Conservation (phyloP, 31 red algal species). For the Endocladia muricata region DNA sequence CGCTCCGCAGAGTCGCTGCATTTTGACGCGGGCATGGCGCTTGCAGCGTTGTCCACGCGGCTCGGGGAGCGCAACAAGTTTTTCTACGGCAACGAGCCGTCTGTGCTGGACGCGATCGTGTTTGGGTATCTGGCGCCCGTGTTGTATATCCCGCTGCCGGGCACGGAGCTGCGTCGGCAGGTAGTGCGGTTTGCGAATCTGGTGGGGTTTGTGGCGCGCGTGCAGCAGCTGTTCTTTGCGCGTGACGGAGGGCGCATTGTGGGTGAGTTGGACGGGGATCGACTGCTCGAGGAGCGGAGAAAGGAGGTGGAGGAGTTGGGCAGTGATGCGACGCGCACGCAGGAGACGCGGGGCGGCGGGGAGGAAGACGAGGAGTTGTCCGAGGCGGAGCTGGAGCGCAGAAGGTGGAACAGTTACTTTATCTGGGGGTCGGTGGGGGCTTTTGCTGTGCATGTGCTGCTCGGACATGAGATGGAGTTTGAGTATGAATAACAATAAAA, state of each 20-base stretch:
- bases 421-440: constrained; percentile 25
- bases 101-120: constrained; percentile 73
- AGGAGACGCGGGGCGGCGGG: neutral
- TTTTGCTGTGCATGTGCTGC: constrained; percentile 62
- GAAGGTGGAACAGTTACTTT: constrained; percentile 58
- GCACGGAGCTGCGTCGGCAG: constrained; percentile 39
- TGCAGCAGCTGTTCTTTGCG: constrained; percentile 40
- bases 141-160: constrained; percentile 65
- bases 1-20: constrained; percentile 18
- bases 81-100: constrained; percentile 45
- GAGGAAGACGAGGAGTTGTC: too few relatives aligned
- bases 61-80: constrained; percentile 50
- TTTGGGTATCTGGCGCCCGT: constrained; percentile 75
- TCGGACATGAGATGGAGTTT: constrained; percentile 68
- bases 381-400: constrained; percentile 18
- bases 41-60: constrained; percentile 41
- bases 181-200: constrained; percentile 49
- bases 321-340: neutral
- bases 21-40: constrained; percentile 54
- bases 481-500: constrained; percentile 29
- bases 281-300: neutral
- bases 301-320: neutral
- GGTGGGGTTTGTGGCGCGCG: constrained; percentile 54
- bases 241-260: constrained; percentile 18
- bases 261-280: constrained; percentile 36